phyloP scores from a whole-genome alignment of 495 filamentous ascomycete genomes.

The Xylaria castorea region DNA sequence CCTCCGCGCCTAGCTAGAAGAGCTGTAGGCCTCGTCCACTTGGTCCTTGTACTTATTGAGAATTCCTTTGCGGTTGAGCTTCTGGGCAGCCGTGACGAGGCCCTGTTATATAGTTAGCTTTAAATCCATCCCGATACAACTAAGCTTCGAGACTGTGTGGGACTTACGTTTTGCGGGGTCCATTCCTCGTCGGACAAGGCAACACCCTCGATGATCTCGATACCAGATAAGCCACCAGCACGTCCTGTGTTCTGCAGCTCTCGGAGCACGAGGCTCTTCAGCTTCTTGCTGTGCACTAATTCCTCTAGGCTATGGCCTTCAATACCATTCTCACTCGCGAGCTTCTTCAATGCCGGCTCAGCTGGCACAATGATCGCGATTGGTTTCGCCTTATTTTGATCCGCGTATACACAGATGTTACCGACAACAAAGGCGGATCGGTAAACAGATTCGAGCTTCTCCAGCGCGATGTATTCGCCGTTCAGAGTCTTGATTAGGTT shows the following conservation, averaged over 20 bases:
- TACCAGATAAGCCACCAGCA: conserved; percentile 77
- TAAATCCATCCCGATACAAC: background rate
- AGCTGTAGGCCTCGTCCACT: conserved; percentile 64
- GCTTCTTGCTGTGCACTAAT: conserved; percentile 82
- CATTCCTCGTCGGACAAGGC: conserved; percentile 96
- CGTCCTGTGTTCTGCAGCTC: conserved; percentile 80
- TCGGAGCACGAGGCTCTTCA: conserved; percentile 78
- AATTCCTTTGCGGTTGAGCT: conserved; percentile 74
- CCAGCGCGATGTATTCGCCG: conserved; percentile 97
- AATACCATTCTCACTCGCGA: conserved; percentile 76
- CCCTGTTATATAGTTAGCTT: conserved; percentile 53
- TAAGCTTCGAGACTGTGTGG: conserved; percentile 5
- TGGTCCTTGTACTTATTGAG: conserved; percentile 70
- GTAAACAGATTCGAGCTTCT: conserved; percentile 98
- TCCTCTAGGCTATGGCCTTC: conserved; percentile 74
- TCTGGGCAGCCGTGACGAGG: conserved; percentile 76
- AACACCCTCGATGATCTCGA: conserved; percentile 92
- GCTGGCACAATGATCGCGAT: conserved; percentile 93
- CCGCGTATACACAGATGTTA: conserved; percentile 96
- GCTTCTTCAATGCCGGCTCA: conserved; percentile 82
- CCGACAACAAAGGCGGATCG: conserved; percentile 81
- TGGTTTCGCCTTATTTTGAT: conserved; percentile 79
- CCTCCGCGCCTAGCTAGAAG: conserved; percentile 36
- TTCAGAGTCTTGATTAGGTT: conserved; percentile 95
- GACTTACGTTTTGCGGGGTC: conserved; percentile 93